Evolutionary conservation across 192 early-diverging fungal genomes (phyloP).

Genomic region (Coemansia sp.): DNA sequence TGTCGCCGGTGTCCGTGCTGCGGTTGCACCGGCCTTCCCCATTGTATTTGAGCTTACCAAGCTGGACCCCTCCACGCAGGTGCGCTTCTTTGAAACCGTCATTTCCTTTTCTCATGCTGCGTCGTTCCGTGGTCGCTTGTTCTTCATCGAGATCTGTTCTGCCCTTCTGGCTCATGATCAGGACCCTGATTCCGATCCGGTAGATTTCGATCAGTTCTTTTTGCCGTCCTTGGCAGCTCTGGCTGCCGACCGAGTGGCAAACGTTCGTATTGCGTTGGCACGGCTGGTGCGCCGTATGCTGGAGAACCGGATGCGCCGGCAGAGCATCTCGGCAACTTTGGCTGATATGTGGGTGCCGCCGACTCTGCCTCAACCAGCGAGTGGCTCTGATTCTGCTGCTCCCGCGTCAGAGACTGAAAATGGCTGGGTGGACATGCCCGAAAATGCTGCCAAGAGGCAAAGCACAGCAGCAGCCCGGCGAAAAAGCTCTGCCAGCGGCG

Average conservation of each 20-base stretch:
- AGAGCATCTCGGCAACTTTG: conserved; percentile 36
- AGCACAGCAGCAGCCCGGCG: too few species aligned
- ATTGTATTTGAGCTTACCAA: conserved; percentile 52
- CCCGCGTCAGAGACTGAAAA: background rate
- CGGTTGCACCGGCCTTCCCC: conserved; percentile 39
- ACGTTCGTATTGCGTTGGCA: conserved; percentile 71
- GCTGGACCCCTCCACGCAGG: conserved; percentile 35
- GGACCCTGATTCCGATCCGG: conserved; percentile 53
- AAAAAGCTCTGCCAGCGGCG: background rate
- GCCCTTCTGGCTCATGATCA: conserved; percentile 62
- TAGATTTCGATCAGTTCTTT: conserved; percentile 69
- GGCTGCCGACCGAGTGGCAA: conserved; percentile 62
- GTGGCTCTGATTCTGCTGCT: too few species aligned
- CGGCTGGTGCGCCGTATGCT: conserved; percentile 53
- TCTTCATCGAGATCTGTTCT: conserved; percentile 68
- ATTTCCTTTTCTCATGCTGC: conserved; percentile 50
- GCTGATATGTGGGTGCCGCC: conserved; percentile 22
- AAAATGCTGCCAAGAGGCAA: background rate
- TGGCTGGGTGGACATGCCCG: conserved; percentile 2
- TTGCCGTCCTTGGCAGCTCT: conserved; percentile 60
- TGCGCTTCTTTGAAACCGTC: conserved; percentile 49
- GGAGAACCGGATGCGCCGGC: conserved; percentile 39
- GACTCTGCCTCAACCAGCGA: too few species aligned
- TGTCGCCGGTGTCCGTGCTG: conserved; percentile 58
- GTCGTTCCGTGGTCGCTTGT: conserved; percentile 53